These are phyloP conservation scores for Mortierella sp. DNA, from an alignment of 371 early-diverging fungal genomes.

Conservation along the genomic window DNA sequence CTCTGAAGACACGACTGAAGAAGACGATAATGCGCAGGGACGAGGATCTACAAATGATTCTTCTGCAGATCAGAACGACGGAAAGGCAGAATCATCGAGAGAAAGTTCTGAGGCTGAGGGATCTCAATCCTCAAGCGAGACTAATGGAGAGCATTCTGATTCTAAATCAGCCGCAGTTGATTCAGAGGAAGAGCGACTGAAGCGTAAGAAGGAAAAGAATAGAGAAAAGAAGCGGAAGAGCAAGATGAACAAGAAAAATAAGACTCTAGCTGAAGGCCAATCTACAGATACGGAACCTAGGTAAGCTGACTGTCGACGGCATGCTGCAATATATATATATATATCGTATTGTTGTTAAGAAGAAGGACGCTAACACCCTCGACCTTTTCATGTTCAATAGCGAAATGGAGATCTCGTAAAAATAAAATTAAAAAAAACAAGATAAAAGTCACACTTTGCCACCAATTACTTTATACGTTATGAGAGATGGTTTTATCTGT, in stretches of 20 bases:
- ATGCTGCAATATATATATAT: too few relatives aligned
- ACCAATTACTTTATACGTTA: not conserved
- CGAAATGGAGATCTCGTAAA: not conserved
- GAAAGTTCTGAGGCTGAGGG: not conserved
- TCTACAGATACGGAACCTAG: not conserved
- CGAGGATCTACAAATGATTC: not conserved
- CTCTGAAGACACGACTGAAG: constrained; percentile 16
- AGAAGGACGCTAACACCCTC: too few relatives aligned
- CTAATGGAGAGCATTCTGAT: not conserved
- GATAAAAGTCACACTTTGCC: not conserved
- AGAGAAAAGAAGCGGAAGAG: constrained; percentile 43
- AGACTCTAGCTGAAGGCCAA: not conserved
- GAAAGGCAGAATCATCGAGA: not conserved
- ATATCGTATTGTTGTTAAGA: too few relatives aligned
- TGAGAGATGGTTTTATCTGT: too few relatives aligned
- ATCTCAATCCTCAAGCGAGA: not conserved
- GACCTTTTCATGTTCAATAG: not conserved
- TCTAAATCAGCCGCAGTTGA: not conserved
- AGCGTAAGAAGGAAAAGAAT: constrained; percentile 36
- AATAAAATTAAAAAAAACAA: not conserved
- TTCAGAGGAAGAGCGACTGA: constrained; percentile 20
- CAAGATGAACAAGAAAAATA: constrained; percentile 50
- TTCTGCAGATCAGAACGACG: not conserved
- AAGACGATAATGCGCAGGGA: constrained; percentile 8
- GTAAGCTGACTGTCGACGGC: not conserved